phyloP scores from a whole-genome alignment of 2,329 filamentous ascomycete species.

The Fusarium nurragi region DNA sequence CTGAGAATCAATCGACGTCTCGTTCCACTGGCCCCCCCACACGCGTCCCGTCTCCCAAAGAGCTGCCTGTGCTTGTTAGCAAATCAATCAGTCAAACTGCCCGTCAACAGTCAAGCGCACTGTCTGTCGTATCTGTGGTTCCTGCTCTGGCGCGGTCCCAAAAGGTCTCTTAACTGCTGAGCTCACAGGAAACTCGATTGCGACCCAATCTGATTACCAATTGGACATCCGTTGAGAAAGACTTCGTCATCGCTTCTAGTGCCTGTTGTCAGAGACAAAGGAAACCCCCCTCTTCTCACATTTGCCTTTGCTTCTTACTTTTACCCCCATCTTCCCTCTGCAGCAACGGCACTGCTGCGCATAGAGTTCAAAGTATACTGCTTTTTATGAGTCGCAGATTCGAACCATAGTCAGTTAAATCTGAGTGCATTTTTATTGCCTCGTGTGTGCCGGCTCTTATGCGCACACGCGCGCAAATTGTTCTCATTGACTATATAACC shows the following conservation, averaged over 20 bases:
- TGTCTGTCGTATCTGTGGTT: slow-evolving; percentile 24
- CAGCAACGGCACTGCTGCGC: slow-evolving; percentile 21
- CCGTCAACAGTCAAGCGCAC: slow-evolving; percentile 16
- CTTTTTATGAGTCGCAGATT: slow-evolving; percentile 5
- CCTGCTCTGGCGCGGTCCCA: slow-evolving; percentile 8
- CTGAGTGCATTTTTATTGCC: not conserved
- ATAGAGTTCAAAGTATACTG: slow-evolving; percentile 6
- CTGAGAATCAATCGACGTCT: slow-evolving; percentile 44
- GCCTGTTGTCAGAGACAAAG: too few species aligned
- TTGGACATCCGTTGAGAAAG: slow-evolving; percentile 29
- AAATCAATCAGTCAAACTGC: slow-evolving; percentile 19
- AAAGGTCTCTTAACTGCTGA: slow-evolving; percentile 19
- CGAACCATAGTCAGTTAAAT: slow-evolving; percentile 10
- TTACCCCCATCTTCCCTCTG: not conserved
- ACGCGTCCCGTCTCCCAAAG: slow-evolving; percentile 20
- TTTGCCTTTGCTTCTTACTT: not conserved
- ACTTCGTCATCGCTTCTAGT: slow-evolving; percentile 16
- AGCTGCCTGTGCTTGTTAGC: slow-evolving; percentile 14
- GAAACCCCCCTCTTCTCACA: slow-evolving; percentile 15
- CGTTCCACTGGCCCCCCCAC: slow-evolving; percentile 42
- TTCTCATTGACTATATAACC: slow-evolving; percentile 1
- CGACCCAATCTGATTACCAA: slow-evolving; percentile 36
- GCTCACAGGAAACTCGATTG: slow-evolving; percentile 15
- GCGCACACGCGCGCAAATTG: slow-evolving; percentile 42
- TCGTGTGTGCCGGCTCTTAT: slow-evolving; percentile 32